Evolutionary conservation across 768 basidiomycete genomes (phyloP).

Genomic region (Lactarius indigo): DNA sequence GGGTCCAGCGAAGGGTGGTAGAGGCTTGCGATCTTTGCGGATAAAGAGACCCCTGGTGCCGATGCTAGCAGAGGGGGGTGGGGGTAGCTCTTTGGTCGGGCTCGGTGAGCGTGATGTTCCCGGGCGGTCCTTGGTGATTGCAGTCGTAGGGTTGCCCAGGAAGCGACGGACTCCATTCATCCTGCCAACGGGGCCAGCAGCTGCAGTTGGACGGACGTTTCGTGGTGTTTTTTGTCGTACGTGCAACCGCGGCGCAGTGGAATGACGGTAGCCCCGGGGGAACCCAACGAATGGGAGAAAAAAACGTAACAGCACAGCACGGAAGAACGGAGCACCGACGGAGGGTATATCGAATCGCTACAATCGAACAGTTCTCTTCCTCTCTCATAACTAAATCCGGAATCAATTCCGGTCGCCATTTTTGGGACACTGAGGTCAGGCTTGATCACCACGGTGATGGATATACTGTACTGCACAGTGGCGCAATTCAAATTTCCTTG

Average conservation of each 20-base stretch:
- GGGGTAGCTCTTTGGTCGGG: slow-evolving; percentile 19
- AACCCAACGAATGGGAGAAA: not conserved
- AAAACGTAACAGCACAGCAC: not conserved
- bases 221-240: not conserved
- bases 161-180: slow-evolving; percentile 37
- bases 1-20: slow-evolving; percentile 30
- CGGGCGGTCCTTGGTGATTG: not conserved
- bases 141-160: slow-evolving; percentile 22
- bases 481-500: not conserved
- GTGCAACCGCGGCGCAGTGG: not conserved
- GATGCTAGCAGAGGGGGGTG: slow-evolving; percentile 13
- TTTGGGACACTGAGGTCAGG: not conserved
- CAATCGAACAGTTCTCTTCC: not conserved
- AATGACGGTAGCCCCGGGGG: not conserved
- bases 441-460: too few species aligned
- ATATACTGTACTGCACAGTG: too few species aligned
- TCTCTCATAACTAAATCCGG: not conserved
- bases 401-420: not conserved
- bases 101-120: slow-evolving; percentile 27
- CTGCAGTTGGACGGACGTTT: not conserved
- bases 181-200: not conserved
- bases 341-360: not conserved
- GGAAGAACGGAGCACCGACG: not conserved
- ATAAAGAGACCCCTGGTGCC: slow-evolving; percentile 26
- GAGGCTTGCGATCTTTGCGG: slow-evolving; percentile 24